These are phyloP conservation scores for Ustilago loliicola DNA, from an alignment of 1,284 basidiomycete species.

Conservation along the genomic window DNA sequence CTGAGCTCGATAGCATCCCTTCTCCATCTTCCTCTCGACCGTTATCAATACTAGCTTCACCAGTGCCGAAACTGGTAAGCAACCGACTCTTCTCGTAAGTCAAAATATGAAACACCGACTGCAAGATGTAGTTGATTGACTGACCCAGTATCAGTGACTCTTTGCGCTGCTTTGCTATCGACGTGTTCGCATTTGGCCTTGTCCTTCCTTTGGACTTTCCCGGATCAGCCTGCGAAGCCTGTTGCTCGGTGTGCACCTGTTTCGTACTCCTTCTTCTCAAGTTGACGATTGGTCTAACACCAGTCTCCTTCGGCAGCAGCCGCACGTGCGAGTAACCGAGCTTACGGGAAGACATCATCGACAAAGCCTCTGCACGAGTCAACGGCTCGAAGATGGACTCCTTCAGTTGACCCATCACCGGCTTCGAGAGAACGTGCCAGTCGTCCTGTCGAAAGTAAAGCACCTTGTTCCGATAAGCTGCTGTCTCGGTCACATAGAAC, in stretches of 20 bases:
- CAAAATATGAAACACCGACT: slow-evolving; percentile 74
- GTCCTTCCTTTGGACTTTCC: slow-evolving; percentile 7
- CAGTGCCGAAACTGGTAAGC: neutral
- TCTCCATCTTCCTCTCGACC: neutral
- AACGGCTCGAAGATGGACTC: slow-evolving; percentile 52
- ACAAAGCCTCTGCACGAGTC: slow-evolving; percentile 66
- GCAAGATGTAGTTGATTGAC: slow-evolving; percentile 88
- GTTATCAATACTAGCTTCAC: neutral
- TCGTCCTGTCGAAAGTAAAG: slow-evolving; percentile 95
- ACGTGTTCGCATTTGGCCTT: neutral
- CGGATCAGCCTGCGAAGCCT: neutral
- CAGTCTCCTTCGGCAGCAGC: slow-evolving; percentile 91
- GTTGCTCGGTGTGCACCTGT: slow-evolving; percentile 29
- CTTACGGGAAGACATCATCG: slow-evolving; percentile 51
- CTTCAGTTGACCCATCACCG: slow-evolving; percentile 83
- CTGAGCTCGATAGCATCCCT: slow-evolving; percentile 50
- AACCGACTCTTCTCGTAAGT: slow-evolving; percentile 54
- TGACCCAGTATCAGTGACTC: slow-evolving; percentile 66
- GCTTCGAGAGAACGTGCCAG: slow-evolving; percentile 84
- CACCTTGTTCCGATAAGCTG: slow-evolving; percentile 85
- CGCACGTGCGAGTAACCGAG: slow-evolving; percentile 88
- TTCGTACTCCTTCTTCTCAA: slow-evolving; percentile 76
- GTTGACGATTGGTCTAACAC: slow-evolving; percentile 95
- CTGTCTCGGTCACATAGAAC: slow-evolving; percentile 94
- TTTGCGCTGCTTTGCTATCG: slow-evolving; percentile 22